Conservation (phyloP, 1,284 basidiomycete genomes). For the Cutaneotrichosporon sp. region DNA sequence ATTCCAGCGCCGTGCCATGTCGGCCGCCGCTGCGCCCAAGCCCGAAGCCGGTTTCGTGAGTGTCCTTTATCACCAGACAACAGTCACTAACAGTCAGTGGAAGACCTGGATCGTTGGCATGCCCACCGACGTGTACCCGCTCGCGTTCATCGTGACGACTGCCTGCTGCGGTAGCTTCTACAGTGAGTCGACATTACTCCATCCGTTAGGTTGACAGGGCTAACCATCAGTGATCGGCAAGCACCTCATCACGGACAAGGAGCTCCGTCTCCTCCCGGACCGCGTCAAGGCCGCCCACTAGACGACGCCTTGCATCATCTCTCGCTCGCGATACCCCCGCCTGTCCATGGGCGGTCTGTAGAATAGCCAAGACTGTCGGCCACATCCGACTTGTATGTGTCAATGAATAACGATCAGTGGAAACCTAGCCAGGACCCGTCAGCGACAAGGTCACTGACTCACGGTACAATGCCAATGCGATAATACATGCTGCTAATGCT, state of each 20-base stretch:
- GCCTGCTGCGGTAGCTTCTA: neutral
- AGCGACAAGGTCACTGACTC: no score
- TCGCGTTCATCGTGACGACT: neutral
- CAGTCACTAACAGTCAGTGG: neutral
- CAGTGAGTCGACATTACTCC: slow-evolving; percentile 3
- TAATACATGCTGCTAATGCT: no score
- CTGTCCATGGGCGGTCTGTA: no score
- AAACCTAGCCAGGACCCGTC: no score
- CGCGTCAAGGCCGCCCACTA: no score
- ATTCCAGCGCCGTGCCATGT: neutral
- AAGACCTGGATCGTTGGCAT: slow-evolving; percentile 1
- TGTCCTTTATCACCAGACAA: neutral
- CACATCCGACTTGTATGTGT: no score
- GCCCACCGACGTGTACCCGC: slow-evolving; percentile 8
- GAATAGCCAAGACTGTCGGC: no score
- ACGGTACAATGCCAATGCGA: no score
- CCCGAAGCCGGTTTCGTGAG: neutral
- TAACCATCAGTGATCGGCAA: slow-evolving; percentile 5
- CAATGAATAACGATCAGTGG: no score
- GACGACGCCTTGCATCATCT: no score
- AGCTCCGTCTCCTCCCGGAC: slow-evolving; percentile 5
- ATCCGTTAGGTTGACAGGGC: neutral
- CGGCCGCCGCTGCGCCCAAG: neutral
- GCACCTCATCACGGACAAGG: slow-evolving; percentile 1
- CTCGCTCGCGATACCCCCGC: no score